These are phyloP conservation scores for Globisporangium heterothallicum DNA, from an alignment of 352 stramenopile genomes.

Conservation along the genomic window DNA sequence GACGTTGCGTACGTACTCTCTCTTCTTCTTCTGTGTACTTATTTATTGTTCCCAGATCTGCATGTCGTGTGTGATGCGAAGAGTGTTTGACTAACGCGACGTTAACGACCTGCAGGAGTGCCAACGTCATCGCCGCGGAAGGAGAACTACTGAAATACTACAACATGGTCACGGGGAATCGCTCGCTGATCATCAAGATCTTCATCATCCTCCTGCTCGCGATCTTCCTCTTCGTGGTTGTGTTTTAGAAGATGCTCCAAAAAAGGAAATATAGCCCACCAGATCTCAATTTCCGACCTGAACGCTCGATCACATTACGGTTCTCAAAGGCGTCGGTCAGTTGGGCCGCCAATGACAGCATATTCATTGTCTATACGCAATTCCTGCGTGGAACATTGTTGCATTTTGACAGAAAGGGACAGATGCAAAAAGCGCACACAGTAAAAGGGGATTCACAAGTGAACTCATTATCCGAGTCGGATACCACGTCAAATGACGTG, in stretches of 20 bases:
- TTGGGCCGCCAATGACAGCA: too few species aligned
- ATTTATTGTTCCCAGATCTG: constrained; percentile 5
- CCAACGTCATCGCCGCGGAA: constrained; percentile 69
- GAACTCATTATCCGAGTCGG: too few species aligned
- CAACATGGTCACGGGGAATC: constrained; percentile 78
- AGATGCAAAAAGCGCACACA: too few species aligned
- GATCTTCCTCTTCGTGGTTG: constrained; percentile 83
- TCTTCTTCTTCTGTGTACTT: background rate
- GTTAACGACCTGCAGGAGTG: constrained; percentile 31
- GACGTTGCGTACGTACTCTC: constrained; percentile 65
- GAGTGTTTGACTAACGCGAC: background rate
- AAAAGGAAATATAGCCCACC: too few species aligned
- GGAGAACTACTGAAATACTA: constrained; percentile 80
- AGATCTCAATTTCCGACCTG: too few species aligned
- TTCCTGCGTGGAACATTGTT: too few species aligned
- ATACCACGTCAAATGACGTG: too few species aligned
- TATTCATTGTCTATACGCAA: too few species aligned
- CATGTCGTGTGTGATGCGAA: background rate
- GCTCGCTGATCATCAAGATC: constrained; percentile 82
- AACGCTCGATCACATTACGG: too few species aligned
- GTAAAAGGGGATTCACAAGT: too few species aligned
- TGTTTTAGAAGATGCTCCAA: constrained; percentile 19
- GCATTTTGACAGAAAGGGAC: too few species aligned
- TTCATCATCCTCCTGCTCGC: constrained; percentile 77
- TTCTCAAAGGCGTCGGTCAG: too few species aligned